Conservation (phyloP, 164 flowering plant genomes). For the Aristolochia fimbriata region DNA sequence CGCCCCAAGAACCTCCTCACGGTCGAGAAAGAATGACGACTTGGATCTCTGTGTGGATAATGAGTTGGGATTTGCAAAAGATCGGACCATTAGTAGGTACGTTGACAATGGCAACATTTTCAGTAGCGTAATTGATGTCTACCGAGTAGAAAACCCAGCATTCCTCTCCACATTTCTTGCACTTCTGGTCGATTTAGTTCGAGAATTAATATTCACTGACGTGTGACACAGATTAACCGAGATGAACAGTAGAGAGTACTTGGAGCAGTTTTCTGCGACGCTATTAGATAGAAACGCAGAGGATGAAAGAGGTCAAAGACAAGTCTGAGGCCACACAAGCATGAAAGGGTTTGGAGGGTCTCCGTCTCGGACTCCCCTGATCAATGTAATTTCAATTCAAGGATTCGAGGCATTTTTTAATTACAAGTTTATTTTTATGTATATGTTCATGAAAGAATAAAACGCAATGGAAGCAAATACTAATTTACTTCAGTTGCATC, state of each 20-base stretch:
- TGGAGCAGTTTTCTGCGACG: conserved; percentile 60
- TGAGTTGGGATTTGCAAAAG: conserved; percentile 95
- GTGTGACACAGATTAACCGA: conserved; percentile 69
- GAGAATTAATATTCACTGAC: neutral
- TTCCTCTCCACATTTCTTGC: too few species aligned
- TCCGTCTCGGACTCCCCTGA: neutral
- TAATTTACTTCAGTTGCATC: too few species aligned
- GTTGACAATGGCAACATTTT: conserved; percentile 1
- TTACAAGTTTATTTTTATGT: too few species aligned
- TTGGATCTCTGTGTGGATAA: conserved; percentile 86
- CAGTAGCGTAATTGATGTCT: too few species aligned
- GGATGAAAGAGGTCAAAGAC: conserved; percentile 12
- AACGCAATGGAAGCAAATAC: too few species aligned
- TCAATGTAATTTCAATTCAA: neutral
- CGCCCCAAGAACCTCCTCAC: conserved; percentile 86
- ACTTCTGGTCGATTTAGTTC: neutral
- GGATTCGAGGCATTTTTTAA: neutral
- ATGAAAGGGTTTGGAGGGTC: conserved; percentile 4
- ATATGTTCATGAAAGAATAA: too few species aligned
- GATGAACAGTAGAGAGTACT: conserved; percentile 83
- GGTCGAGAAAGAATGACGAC: conserved; percentile 74
- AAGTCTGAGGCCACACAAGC: conserved; percentile 11
- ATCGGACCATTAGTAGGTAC: conserved; percentile 94
- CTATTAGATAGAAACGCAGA: conserved; percentile 22
- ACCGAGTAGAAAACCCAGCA: too few species aligned